Evolutionary conservation across 1,284 basidiomycete species (phyloP).

Genomic region (Coniophora puteana): DNA sequence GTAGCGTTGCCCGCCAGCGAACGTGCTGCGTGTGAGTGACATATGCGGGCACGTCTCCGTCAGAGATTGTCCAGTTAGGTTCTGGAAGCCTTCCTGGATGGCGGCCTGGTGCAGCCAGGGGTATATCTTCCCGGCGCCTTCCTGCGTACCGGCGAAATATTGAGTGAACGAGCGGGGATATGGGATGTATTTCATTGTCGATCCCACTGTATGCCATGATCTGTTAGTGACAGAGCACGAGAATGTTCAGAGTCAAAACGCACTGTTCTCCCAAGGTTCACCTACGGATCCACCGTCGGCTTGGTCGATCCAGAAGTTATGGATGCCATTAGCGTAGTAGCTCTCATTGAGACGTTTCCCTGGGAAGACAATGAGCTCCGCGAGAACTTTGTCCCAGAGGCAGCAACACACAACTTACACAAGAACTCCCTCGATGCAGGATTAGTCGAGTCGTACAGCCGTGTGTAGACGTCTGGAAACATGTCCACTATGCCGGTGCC

Average conservation of each 20-base stretch:
- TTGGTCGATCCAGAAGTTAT: constrained; percentile 42
- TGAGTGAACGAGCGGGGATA: constrained; percentile 34
- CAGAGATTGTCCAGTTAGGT: constrained; percentile 26
- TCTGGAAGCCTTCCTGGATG: constrained; percentile 29
- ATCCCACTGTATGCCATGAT: constrained; percentile 28
- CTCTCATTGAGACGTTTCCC: constrained; percentile 36
- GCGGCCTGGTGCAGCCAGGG: constrained; percentile 36
- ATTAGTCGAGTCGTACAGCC: constrained; percentile 25
- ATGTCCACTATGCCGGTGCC: constrained; percentile 37
- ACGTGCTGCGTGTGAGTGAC: constrained; percentile 39
- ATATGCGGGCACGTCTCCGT: constrained; percentile 29
- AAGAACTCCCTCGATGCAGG: constrained; percentile 22
- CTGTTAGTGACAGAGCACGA: no score
- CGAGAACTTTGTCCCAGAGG: constrained; percentile 1
- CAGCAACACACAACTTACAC: constrained; percentile 16
- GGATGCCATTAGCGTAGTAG: constrained; percentile 39
- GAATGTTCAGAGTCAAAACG: constrained; percentile 4
- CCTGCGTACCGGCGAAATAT: constrained; percentile 38
- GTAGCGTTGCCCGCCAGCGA: constrained; percentile 36
- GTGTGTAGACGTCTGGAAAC: constrained; percentile 37
- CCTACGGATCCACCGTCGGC: constrained; percentile 38
- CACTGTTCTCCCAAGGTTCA: constrained; percentile 37
- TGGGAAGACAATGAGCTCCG: constrained; percentile 10
- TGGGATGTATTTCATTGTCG: constrained; percentile 30
- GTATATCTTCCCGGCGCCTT: constrained; percentile 36